These are phyloP conservation scores for Kuraishia floccosa DNA, from an alignment of 805 yeast genomes.

Conservation along the genomic window DNA sequence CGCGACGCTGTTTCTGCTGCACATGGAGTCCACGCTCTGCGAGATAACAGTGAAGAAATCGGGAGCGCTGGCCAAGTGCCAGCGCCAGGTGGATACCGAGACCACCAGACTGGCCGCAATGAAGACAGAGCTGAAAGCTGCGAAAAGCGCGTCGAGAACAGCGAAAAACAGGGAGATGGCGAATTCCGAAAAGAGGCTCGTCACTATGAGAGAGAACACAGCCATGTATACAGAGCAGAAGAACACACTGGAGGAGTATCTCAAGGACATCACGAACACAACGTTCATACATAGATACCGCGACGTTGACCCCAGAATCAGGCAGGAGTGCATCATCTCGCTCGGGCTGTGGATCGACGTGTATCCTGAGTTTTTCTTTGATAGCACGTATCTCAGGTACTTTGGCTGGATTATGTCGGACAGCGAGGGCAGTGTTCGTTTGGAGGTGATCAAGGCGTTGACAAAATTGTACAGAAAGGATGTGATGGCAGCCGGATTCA, in stretches of 20 bases:
- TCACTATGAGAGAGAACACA: constrained; percentile 31
- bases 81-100: constrained; percentile 25
- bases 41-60: constrained; percentile 27
- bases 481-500: constrained; percentile 45
- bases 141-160: constrained; percentile 12
- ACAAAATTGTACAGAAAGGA: constrained; percentile 32
- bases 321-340: constrained; percentile 55
- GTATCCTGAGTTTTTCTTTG: constrained; percentile 62
- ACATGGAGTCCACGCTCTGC: constrained; percentile 52
- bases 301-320: constrained; percentile 62
- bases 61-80: constrained; percentile 26
- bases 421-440: constrained; percentile 43
- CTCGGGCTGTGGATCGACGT: constrained; percentile 64
- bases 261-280: constrained; percentile 55
- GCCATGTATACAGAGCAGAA: constrained; percentile 33
- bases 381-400: constrained; percentile 59
- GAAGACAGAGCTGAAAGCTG: constrained; percentile 17
- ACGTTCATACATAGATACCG: constrained; percentile 70
- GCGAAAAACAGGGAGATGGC: constrained; percentile 17
- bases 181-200: constrained; percentile 27
- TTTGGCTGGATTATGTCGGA: constrained; percentile 86
- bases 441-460: constrained; percentile 50
- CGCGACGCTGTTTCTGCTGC: constrained; percentile 47
- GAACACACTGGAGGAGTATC: constrained; percentile 38
- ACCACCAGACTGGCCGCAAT: constrained; percentile 14